Base-by-base conservation (phyloP, 352 stramenopile species). In the Pythium phragmitis region DNA sequence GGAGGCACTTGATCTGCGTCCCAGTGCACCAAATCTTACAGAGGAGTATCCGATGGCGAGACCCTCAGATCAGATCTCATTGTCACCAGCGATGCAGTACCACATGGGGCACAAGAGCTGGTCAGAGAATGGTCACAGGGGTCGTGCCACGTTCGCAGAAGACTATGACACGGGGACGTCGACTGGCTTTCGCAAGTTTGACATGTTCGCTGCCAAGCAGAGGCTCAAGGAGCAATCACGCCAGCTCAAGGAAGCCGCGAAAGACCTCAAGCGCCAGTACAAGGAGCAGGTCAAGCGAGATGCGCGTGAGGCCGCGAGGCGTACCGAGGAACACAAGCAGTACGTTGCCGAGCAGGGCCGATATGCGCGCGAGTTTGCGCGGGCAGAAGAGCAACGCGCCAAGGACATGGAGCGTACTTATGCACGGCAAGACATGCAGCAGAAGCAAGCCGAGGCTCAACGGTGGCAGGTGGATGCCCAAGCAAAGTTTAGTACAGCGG, bases 1-100 rank as follows among this genome's bases (percentile, higher is more conserved):
- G 60, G 76, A 80, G 51, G 75, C 73, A 39, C 55, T 82, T 5
- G 74, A 80, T 47, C 70, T 83, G 48, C 73, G 61, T 41, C 80
- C 80, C 4, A 85, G 76, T 13, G 80, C 78, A 11, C 80, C 78
- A 17, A 60, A 69, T 37, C 36, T 87, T 5, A 33, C 70, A 49
- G 63, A 56, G 30, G 23, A 62, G 26, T 68, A 64, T 26, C 60
- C 59, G 4, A 41, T 65, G 37, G 55, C 60, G 2, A 47, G 41
- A 30, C 55, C 60, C 7, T 42, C 59, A 5, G 46, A 36, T 7
- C 30, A 50, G 14, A 57, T 55, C 33, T 26, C 65, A 14, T 4
- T 52, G 45, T 45, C 50, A 21, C 21, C 57, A 23, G 43, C 19
- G 9, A 57, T 33, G 50, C 33, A 57, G 26, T 30, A 30, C 26